Evolutionary conservation across 2,329 filamentous ascomycete genomes (phyloP), one percentile per base, ranked within the genome.

Genomic region (Aspergillus udagawae): DNA sequence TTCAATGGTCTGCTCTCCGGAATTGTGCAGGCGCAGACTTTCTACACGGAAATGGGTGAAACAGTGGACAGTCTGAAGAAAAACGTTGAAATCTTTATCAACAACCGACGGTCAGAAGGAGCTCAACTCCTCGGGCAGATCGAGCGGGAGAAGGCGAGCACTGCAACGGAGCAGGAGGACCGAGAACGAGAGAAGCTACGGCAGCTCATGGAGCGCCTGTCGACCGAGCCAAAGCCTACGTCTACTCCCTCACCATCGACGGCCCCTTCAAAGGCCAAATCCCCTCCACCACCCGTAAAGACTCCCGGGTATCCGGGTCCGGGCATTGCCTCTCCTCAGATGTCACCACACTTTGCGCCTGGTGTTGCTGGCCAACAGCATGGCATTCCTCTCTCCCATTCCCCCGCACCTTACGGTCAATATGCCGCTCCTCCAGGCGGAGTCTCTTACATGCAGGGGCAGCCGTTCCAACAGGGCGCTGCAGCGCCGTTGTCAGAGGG

Each of bases 11-110:
- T 99, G 12, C 86, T 90, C 62, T 89, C 92, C 8, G 94, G 94
- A 1, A 80, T 99, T 4, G 84, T 89, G 67, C 88, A 92, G 63
- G 94, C 95, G 6, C 92, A 94, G 75, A 87, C 87, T 54, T 99
- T 96, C 84, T 99, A 99, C 71, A 83, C 84, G 3, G 94, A 97
- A 72, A 99, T 97, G 92, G 89, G 88, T 66, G 92, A 97, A 62
- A 97, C 92, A 0, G 91, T 95, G 0, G 90, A 93, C 63, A 96
- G 90, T 70, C 79, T 97, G 44, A 86, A 92, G 67, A 94, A 96
- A 82, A 99, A 99, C 67, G 94, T 99, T 1, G 93, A 97, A 63
- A 90, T 89, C 0, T 99, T 99, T 75, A 92, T 99, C 63, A 95
- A 92, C 78, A 99, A 99, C 73, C 85, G 94, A 52, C 82, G 92